phyloP scores from a whole-genome alignment of 78 protist species.

The Dictyostelium firmibasis region DNA sequence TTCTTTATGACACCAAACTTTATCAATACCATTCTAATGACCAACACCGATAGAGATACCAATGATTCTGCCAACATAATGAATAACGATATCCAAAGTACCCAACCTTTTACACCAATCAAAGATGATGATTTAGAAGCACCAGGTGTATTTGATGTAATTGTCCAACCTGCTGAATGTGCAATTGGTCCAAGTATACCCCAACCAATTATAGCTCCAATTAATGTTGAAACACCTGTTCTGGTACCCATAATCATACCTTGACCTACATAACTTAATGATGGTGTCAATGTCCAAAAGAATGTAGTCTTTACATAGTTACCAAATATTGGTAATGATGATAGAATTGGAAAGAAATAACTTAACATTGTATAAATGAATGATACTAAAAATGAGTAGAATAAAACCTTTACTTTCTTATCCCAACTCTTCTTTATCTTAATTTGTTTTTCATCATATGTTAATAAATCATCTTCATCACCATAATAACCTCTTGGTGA shows the following conservation, averaged over 20 bases:
- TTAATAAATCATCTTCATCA: neutral
- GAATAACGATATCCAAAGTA: slow-evolving; percentile 87
- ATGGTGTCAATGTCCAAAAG: slow-evolving; percentile 86
- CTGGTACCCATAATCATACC: slow-evolving; percentile 93
- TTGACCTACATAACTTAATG: slow-evolving; percentile 82
- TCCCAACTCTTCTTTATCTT: slow-evolving; percentile 1
- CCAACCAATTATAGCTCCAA: slow-evolving; percentile 86
- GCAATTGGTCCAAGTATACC: slow-evolving; percentile 89
- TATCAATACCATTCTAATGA: neutral
- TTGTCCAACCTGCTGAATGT: slow-evolving; percentile 57
- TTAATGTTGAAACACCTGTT: slow-evolving; percentile 72
- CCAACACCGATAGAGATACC: slow-evolving; percentile 46
- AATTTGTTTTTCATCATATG: neutral
- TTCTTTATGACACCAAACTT: neutral
- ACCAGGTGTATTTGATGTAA: neutral
- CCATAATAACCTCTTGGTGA: neutral
- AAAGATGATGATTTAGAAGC: neutral
- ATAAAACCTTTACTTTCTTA: slow-evolving; percentile 65
- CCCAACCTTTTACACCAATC: slow-evolving; percentile 78
- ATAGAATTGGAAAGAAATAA: slow-evolving; percentile 81
- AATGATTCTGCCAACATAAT: slow-evolving; percentile 83
- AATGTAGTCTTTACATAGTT: slow-evolving; percentile 23
- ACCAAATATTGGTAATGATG: slow-evolving; percentile 84
- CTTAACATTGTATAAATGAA: slow-evolving; percentile 68
- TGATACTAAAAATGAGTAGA: slow-evolving; percentile 70